These are phyloP conservation scores for Cercophora sp. DNA, from an alignment of 495 filamentous ascomycete species.

Conservation along the genomic window DNA sequence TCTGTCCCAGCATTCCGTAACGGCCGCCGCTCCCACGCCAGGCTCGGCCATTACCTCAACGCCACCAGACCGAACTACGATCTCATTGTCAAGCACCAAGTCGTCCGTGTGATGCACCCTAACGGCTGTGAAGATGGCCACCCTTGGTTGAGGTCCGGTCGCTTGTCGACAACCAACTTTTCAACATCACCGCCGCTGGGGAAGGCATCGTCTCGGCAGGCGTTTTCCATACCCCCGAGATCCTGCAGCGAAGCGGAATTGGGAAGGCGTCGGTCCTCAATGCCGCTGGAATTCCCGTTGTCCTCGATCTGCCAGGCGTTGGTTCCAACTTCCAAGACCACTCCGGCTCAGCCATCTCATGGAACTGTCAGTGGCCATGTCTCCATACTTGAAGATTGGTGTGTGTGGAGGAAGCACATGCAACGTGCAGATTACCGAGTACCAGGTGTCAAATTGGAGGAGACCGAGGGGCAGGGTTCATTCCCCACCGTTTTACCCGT, in stretches of 20 bases:
- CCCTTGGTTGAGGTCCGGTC: slow-evolving; percentile 22
- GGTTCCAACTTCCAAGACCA: slow-evolving; percentile 8
- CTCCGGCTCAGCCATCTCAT: not conserved
- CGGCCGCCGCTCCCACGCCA: slow-evolving; percentile 34
- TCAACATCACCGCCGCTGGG: slow-evolving; percentile 18
- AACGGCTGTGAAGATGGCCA: slow-evolving; percentile 10
- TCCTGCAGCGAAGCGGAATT: slow-evolving; percentile 1
- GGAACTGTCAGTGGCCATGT: slow-evolving; percentile 18
- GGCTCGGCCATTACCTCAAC: slow-evolving; percentile 36
- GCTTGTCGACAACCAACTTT: slow-evolving; percentile 9
- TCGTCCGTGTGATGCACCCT: slow-evolving; percentile 20
- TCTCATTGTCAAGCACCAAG: slow-evolving; percentile 30
- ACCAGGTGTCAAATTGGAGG: too few relatives aligned
- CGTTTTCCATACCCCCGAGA: slow-evolving; percentile 37
- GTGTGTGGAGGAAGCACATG: too few relatives aligned
- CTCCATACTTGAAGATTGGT: too few relatives aligned
- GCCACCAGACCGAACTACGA: slow-evolving; percentile 35
- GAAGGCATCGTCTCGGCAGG: slow-evolving; percentile 5
- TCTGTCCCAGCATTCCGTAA: slow-evolving; percentile 28
- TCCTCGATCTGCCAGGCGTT: slow-evolving; percentile 1
- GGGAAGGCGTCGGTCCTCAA: not conserved
- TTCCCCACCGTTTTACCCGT: too few relatives aligned
- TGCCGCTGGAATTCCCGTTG: not conserved
- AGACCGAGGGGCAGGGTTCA: too few relatives aligned
- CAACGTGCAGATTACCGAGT: too few relatives aligned